Base-by-base conservation (phyloP, 345 rosid genomes). In the Camelina hispida region DNA sequence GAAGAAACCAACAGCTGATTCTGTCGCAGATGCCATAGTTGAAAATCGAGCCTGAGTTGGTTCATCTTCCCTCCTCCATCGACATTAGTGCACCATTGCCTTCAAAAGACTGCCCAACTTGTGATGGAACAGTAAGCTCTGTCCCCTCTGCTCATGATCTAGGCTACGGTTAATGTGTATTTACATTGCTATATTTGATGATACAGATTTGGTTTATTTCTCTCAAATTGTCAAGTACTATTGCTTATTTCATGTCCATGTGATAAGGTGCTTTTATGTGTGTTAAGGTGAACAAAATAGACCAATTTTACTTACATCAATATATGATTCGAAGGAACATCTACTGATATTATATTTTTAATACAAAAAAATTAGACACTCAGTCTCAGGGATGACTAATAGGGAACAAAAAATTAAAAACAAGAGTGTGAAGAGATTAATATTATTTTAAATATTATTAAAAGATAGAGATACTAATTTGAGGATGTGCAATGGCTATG, bases 71-170 rank as follows among this genome's bases (percentile, higher is more conserved):
- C 30, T 86, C 91, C 18, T 66, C 90, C 25, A 38, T 89, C 63
- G 85, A 91, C 81, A 81, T 87, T 55, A 84, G 83, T 79, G 59
- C 81, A 30, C 87, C 96, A 61, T 81, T 93, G 80, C 98, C 98
- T 54, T 80, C 83, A 54, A 93, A 93, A 83, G 96, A 93, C 55
- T 93, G 98, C 69, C 94, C 90, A 37, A 83, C 85, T 73, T 93
- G 96, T 68, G 98, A 93, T 81, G 97, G 96, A 83, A 89, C 93
- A 54, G 98, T 93, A 78, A 87, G 92, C 68, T 28, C 57, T 46
- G 55, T 71, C 30, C 38, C 18, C 34, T 2, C 61, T 65, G 16
- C 44, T 38, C 57, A 40, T 58, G 40, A 37, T 20, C 16, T 58
- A 40, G 10, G 32, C 44, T 9, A 4, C 20, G 4, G 34, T 38